A percentile compares a stretch with the other conserved stretches of the same genome.
These are phyloP conservation scores for Paratrypanosoma confusum DNA, from an alignment of 208 protist genomes.

Conservation along the genomic window DNA sequence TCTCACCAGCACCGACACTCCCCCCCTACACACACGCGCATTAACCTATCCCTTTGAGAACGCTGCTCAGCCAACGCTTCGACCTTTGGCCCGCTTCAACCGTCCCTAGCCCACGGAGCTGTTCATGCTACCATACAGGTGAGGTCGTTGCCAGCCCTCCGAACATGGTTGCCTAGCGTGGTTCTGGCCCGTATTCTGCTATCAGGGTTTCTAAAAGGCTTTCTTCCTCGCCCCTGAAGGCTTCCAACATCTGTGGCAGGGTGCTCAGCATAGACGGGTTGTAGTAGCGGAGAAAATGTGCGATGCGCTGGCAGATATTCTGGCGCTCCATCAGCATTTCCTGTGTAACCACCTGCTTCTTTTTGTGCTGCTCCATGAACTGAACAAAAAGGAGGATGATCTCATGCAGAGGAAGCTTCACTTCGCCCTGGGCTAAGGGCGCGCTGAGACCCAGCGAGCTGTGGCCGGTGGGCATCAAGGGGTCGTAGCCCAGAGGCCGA, in stretches of 20 bases:
- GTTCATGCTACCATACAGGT: too few species aligned
- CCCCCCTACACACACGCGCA: too few species aligned
- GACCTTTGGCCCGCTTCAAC: too few species aligned
- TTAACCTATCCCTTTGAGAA: too few species aligned
- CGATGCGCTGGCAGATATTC: conserved; percentile 16
- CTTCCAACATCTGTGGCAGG: conserved; percentile 17
- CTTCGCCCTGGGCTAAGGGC: background rate
- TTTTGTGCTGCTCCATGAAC: conserved; percentile 20
- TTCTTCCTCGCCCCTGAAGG: conserved; percentile 33
- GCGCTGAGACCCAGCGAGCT: background rate
- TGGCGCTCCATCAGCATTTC: background rate
- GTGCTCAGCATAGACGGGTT: conserved; percentile 13
- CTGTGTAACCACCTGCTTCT: background rate
- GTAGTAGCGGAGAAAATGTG: conserved; percentile 22
- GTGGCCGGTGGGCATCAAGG: background rate
- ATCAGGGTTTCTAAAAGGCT: conserved; percentile 29
- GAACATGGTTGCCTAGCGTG: conserved; percentile 6
- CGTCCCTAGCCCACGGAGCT: too few species aligned
- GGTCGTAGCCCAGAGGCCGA: too few species aligned
- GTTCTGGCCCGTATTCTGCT: conserved; percentile 42
- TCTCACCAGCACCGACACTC: too few species aligned
- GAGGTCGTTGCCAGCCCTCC: too few species aligned
- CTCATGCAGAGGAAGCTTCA: conserved; percentile 46
- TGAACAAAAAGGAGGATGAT: conserved; percentile 22
- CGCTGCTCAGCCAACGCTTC: too few species aligned